phyloP scores from a whole-genome alignment of 371 early-diverging fungal genomes.

The Syncephalis plumigaleata region DNA sequence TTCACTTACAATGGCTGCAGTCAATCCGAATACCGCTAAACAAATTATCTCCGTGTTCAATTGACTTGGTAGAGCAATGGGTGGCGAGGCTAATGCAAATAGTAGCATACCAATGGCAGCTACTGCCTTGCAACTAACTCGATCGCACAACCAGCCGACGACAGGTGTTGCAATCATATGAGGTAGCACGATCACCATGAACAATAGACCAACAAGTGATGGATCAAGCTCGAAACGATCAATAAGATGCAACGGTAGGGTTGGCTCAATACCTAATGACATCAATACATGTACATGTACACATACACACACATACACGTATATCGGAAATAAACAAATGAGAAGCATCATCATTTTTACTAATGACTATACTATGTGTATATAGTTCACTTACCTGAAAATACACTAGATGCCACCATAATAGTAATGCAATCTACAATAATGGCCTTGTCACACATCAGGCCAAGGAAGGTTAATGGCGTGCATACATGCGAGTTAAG shows the following conservation, averaged over 20 bases:
- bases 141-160: conserved; percentile 38
- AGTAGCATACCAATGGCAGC: conserved; percentile 28
- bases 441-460: conserved; percentile 33
- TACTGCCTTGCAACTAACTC: conserved; percentile 26
- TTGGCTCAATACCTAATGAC: conserved; percentile 30
- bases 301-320: too few species aligned
- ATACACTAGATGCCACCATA: conserved; percentile 33
- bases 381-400: conserved; percentile 25
- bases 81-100: conserved; percentile 24
- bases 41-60: conserved; percentile 25
- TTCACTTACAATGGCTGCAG: conserved; percentile 31
- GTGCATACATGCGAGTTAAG: neutral
- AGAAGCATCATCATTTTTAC: too few species aligned
- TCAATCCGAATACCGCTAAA: conserved; percentile 30
- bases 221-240: conserved; percentile 20
- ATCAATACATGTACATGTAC: too few species aligned
- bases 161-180: conserved; percentile 28
- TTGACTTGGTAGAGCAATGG: conserved; percentile 21
- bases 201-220: conserved; percentile 32
- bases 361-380: too few species aligned
- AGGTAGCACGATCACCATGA: conserved; percentile 43
- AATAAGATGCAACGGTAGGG: conserved; percentile 33
- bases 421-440: conserved; percentile 26
- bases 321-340: too few species aligned
- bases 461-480: conserved; percentile 21